Percentiles rank a stretch among this genome's conserved stretches.
These are phyloP conservation scores for Saccharomycopsis sp. DNA, from an alignment of 805 yeast species.

Conservation along the genomic window DNA sequence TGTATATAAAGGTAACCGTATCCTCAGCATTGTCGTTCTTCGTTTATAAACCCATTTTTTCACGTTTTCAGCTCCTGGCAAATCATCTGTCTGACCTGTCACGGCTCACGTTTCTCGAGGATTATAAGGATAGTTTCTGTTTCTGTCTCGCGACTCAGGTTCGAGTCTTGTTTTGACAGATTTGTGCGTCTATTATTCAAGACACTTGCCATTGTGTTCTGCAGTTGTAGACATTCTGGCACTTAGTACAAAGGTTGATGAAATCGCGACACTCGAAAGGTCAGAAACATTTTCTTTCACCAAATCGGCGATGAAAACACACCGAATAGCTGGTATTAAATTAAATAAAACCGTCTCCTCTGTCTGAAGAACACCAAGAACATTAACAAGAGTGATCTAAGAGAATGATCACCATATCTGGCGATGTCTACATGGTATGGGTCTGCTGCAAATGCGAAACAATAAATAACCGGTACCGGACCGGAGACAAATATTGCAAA, in stretches of 20 bases:
- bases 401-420: background rate
- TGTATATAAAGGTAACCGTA: background rate
- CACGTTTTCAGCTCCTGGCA: too few relatives aligned
- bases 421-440: background rate
- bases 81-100: background rate
- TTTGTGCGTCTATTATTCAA: background rate
- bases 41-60: too few relatives aligned
- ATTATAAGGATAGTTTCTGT: background rate
- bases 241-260: background rate
- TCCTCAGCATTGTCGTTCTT: background rate
- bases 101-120: background rate
- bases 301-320: background rate
- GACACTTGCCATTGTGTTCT: background rate
- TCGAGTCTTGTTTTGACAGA: too few relatives aligned
- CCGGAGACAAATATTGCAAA: background rate
- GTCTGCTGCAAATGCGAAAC: slow-evolving; percentile 1
- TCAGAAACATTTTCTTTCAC: background rate
- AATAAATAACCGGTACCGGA: background rate
- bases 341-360: too few relatives aligned
- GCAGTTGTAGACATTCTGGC: background rate
- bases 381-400: background rate
- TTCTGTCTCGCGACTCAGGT: too few relatives aligned
- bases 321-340: background rate
- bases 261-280: background rate
- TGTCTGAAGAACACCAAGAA: too few relatives aligned